Evolutionary conservation across 352 stramenopile genomes (phyloP).

Genomic region (Globisporangium parvum): DNA sequence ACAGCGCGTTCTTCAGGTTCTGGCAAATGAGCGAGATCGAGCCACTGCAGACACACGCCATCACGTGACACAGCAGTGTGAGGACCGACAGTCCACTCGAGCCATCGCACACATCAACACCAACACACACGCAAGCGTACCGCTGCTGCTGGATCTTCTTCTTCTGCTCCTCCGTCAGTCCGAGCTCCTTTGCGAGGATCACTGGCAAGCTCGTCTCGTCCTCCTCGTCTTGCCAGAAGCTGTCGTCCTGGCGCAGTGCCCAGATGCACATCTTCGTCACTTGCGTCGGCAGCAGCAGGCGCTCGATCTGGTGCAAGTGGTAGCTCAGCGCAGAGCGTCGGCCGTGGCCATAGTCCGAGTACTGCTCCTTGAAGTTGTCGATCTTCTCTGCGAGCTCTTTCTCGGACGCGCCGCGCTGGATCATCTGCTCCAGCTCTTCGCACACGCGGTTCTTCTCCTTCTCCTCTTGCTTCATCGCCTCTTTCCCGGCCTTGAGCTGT

Average conservation of each 20-base stretch:
- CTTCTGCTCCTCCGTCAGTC: constrained; percentile 90
- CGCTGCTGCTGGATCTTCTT: constrained; percentile 91
- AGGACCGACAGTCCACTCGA: background rate
- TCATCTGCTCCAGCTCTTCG: constrained; percentile 80
- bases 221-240: constrained; percentile 85
- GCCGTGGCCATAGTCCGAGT: constrained; percentile 89
- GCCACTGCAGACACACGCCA: constrained; percentile 16
- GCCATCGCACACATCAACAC: background rate
- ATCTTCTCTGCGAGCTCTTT: constrained; percentile 91
- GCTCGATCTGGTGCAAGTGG: constrained; percentile 92
- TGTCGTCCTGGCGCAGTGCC: constrained; percentile 87
- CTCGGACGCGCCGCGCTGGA: constrained; percentile 71
- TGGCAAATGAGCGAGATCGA: constrained; percentile 80
- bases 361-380: constrained; percentile 93
- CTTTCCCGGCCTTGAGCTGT: constrained; percentile 83
- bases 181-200: constrained; percentile 87
- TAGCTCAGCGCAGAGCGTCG: constrained; percentile 83
- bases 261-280: constrained; percentile 93
- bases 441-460: constrained; percentile 83
- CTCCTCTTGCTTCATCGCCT: constrained; percentile 82
- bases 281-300: constrained; percentile 91
- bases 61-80: constrained; percentile 5
- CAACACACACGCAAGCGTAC: constrained; percentile 21
- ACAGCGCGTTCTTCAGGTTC: constrained; percentile 84
- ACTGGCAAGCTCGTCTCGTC: constrained; percentile 87